These are phyloP conservation scores for Lizanozyma gosingica DNA, from an alignment of 1,139 yeast species.

Conservation along the genomic window DNA sequence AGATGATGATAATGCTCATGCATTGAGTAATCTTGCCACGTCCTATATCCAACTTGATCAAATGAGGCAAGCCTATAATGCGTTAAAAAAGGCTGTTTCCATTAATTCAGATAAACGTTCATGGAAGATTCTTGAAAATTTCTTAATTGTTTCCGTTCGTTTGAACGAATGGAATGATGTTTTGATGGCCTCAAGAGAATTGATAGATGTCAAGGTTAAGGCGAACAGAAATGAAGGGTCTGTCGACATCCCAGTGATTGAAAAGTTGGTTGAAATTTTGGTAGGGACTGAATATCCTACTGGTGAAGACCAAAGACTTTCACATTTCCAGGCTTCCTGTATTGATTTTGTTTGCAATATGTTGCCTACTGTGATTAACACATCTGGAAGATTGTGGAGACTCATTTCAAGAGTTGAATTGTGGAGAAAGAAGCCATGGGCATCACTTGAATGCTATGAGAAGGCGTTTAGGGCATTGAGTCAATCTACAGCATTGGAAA, in stretches of 20 bases:
- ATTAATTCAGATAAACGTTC: slow-evolving; percentile 61
- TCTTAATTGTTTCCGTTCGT: slow-evolving; percentile 71
- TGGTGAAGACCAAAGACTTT: slow-evolving; percentile 27
- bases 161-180: slow-evolving; percentile 85
- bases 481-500: slow-evolving; percentile 56
- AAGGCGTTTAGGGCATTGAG: slow-evolving; percentile 73
- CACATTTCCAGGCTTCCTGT: slow-evolving; percentile 59
- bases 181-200: slow-evolving; percentile 56
- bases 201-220: slow-evolving; percentile 45
- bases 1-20: slow-evolving; percentile 72
- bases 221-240: slow-evolving; percentile 48
- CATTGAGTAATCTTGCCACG: slow-evolving; percentile 94
- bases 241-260: slow-evolving; percentile 70
- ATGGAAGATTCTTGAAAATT: slow-evolving; percentile 92
- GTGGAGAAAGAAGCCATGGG: slow-evolving; percentile 88
- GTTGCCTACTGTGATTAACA: slow-evolving; percentile 61
- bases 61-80: slow-evolving; percentile 70
- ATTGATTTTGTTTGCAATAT: slow-evolving; percentile 58
- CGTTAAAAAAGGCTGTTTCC: slow-evolving; percentile 69
- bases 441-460: slow-evolving; percentile 76
- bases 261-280: slow-evolving; percentile 61
- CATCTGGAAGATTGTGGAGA: slow-evolving; percentile 75
- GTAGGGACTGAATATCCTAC: slow-evolving; percentile 43
- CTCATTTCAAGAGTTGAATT: slow-evolving; percentile 73
- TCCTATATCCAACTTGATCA: slow-evolving; percentile 61